phyloP scores from a whole-genome alignment of 306 rosid genomes.

The Mucuna pruriens region DNA sequence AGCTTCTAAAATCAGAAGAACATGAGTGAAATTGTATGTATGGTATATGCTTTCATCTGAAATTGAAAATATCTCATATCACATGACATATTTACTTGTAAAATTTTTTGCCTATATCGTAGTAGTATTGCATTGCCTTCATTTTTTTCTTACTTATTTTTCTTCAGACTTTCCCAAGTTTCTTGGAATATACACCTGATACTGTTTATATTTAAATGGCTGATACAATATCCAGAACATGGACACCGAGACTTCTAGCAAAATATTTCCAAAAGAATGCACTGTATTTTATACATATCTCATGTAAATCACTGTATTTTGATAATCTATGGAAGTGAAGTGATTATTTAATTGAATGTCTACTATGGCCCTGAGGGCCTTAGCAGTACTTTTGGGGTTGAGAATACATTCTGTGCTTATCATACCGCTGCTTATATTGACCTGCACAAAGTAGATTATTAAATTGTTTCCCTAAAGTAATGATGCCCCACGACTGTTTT shows the following conservation, averaged over 20 bases:
- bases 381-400: background rate
- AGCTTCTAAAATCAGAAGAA: constrained; percentile 1
- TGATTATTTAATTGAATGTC: constrained; percentile 9
- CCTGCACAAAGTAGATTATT: background rate
- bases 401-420: background rate
- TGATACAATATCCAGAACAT: background rate
- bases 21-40: background rate
- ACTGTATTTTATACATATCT: background rate
- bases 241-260: background rate
- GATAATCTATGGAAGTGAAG: background rate
- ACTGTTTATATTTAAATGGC: background rate
- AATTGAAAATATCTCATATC: background rate
- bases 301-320: constrained; percentile 3
- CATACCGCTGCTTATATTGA: background rate
- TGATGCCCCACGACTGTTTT: background rate
- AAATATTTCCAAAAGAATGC: background rate
- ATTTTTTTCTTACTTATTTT: background rate
- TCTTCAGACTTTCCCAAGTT: background rate
- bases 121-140: background rate
- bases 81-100: background rate
- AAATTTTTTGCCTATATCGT: background rate
- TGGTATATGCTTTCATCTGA: background rate
- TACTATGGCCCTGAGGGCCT: background rate
- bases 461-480: background rate
- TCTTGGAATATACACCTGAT: background rate